A percentile compares a stretch with the other conserved stretches of the same genome.
These are phyloP conservation scores for Solanum boliviense DNA, from an alignment of 257 asterid genomes.

Conservation along the genomic window DNA sequence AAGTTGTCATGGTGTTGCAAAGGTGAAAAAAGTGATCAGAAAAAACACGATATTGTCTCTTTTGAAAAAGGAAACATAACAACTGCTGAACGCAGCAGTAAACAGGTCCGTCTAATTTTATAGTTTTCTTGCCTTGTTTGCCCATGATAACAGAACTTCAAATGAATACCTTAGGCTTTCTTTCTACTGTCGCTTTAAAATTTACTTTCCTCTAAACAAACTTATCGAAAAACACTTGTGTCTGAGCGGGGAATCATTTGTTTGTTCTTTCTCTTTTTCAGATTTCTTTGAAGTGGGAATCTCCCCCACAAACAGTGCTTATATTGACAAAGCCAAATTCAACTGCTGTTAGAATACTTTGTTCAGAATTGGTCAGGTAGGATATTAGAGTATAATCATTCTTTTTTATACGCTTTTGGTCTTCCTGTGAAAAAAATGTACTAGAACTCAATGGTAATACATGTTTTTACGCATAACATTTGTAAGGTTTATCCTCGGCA, in stretches of 20 bases:
- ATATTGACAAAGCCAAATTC: constrained; percentile 87
- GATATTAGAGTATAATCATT: constrained; percentile 5
- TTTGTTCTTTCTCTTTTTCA: constrained; percentile 10
- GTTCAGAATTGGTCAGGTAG: constrained; percentile 82
- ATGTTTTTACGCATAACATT: not conserved
- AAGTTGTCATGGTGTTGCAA: constrained; percentile 91
- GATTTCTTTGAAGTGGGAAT: constrained; percentile 81
- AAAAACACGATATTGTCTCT: constrained; percentile 89
- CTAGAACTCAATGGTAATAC: not conserved
- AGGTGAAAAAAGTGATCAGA: constrained; percentile 82
- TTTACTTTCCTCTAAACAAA: not conserved
- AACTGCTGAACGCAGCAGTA: constrained; percentile 91
- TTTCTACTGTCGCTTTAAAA: not conserved
- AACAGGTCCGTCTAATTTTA: constrained; percentile 41
- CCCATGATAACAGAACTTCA: not conserved
- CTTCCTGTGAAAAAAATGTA: not conserved
- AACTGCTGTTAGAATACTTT: constrained; percentile 46
- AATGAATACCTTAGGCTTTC: not conserved
- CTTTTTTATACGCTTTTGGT: not conserved
- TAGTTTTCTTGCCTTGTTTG: not conserved
- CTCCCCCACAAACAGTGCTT: constrained; percentile 80
- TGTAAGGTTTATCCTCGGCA: not conserved
- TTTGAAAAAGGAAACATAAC: constrained; percentile 92
- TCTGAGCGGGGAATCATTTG: not conserved
- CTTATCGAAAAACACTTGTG: not conserved